Evolutionary conservation across 2,329 filamentous ascomycete genomes (phyloP).

Genomic region (Tolypocladium amazonense): DNA sequence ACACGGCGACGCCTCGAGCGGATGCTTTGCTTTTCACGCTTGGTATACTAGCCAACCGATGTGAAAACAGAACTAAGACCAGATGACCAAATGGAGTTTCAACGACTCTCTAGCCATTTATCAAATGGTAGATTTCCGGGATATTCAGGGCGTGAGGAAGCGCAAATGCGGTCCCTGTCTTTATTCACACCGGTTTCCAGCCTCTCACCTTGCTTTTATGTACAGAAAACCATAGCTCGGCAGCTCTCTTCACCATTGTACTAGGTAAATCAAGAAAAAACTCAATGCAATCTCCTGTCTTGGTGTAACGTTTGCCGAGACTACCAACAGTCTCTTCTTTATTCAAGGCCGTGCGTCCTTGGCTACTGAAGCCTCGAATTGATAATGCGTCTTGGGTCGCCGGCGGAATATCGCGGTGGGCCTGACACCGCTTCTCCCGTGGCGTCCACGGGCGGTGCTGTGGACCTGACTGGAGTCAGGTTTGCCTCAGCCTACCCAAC

Average conservation of each 20-base stretch:
- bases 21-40: not conserved
- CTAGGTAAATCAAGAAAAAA: not conserved
- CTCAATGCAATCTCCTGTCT: not conserved
- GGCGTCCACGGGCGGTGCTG: not conserved
- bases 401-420: not conserved
- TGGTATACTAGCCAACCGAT: too few relatives aligned
- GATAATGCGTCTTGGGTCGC: not conserved
- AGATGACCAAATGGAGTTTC: too few relatives aligned
- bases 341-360: not conserved
- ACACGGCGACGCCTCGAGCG: not conserved
- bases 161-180: too few relatives aligned
- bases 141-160: too few relatives aligned
- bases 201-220: not conserved
- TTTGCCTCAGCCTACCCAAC: not conserved
- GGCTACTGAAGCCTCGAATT: not conserved
- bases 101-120: too few relatives aligned
- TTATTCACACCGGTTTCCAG: too few relatives aligned
- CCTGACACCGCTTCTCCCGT: not conserved
- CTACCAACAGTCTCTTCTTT: not conserved
- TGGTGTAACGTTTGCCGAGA: not conserved
- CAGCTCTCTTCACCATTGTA: not conserved
- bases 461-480: not conserved
- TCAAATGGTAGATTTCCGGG: too few relatives aligned
- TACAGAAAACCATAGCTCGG: not conserved
- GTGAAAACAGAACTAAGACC: too few relatives aligned